These are phyloP conservation scores for Cardamine occulta DNA, from an alignment of 345 rosid genomes.

Conservation along the genomic window DNA sequence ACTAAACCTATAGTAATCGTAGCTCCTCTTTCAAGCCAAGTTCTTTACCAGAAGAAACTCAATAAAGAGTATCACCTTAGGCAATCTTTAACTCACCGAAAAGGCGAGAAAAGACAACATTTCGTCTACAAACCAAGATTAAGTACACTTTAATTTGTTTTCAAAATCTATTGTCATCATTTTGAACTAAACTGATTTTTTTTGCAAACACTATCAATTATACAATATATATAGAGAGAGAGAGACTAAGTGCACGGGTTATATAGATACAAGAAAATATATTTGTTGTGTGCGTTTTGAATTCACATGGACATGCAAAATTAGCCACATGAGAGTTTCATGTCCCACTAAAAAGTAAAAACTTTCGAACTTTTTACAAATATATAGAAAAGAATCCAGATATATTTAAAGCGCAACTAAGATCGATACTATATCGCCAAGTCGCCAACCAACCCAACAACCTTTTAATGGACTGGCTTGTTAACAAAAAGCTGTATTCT, in stretches of 20 bases:
- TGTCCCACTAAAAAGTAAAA: not conserved
- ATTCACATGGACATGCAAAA: not conserved
- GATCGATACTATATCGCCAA: not conserved
- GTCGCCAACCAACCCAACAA: slow-evolving; percentile 4
- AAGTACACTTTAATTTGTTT: not conserved
- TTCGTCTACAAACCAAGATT: not conserved
- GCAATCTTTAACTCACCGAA: no score
- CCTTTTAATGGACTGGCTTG: not conserved
- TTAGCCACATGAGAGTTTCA: not conserved
- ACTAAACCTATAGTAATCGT: not conserved
- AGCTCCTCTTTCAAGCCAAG: not conserved
- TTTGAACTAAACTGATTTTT: not conserved
- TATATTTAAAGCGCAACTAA: slow-evolving; percentile 1
- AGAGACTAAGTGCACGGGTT: not conserved
- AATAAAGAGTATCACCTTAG: no score
- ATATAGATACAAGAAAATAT: not conserved
- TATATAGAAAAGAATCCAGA: not conserved
- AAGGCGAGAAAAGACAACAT: not conserved
- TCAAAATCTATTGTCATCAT: not conserved
- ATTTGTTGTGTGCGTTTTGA: not conserved
- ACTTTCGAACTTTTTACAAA: not conserved
- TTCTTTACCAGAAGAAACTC: not conserved
- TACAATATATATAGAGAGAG: no score
- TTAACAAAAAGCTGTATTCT: not conserved
- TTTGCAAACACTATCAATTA: not conserved